Conservation (phyloP, 148 eudicot genomes). For the Vaccinium darrowii region DNA sequence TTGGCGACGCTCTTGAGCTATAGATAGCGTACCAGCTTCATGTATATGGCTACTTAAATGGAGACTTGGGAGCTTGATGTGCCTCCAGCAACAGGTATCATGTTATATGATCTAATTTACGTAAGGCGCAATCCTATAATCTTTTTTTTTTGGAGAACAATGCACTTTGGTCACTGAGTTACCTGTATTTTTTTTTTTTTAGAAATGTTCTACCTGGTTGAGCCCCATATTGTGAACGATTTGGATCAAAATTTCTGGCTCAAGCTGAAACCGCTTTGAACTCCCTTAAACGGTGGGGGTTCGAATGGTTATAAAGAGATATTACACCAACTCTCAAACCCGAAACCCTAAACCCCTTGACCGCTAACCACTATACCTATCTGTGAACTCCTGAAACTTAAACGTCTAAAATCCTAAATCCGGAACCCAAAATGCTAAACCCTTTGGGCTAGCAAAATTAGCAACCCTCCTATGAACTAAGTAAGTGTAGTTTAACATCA, state of each 20-base stretch:
- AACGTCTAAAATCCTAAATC: background rate
- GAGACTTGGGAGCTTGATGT: background rate
- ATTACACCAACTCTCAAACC: background rate
- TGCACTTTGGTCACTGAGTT: background rate
- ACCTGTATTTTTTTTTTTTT: background rate
- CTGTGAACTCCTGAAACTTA: background rate
- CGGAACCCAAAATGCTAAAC: background rate
- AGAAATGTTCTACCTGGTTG: background rate
- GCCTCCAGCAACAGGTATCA: background rate
- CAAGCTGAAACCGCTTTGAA: background rate
- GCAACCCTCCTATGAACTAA: background rate
- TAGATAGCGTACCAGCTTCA: background rate
- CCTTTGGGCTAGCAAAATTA: background rate
- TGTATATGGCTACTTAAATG: background rate
- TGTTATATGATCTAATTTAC: no score
- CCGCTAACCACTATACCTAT: no score
- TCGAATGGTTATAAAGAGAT: background rate
- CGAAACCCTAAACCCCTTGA: background rate
- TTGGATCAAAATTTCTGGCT: background rate
- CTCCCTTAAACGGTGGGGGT: background rate
- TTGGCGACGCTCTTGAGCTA: background rate
- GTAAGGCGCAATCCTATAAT: no score
- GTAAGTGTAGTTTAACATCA: background rate
- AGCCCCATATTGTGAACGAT: no score
- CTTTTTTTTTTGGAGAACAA: background rate